These are phyloP conservation scores for Leccinum subtestaceum DNA, from an alignment of 768 basidiomycete species.

Conservation along the genomic window DNA sequence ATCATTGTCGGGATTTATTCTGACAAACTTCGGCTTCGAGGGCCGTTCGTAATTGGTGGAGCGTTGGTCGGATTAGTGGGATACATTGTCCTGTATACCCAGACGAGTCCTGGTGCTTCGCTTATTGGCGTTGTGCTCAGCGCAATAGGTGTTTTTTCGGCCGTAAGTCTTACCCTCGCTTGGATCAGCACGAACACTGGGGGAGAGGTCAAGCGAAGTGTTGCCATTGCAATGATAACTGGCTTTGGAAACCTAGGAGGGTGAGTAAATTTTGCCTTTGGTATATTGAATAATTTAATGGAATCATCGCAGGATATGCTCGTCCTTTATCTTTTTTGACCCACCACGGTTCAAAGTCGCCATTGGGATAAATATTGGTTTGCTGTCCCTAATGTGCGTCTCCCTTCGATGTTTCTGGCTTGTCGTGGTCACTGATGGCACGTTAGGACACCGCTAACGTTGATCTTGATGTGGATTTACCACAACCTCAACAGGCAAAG, in stretches of 20 bases:
- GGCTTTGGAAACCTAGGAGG: conserved; percentile 58
- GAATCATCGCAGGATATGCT: conserved; percentile 32
- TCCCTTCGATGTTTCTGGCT: conserved; percentile 5
- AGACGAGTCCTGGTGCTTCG: conserved; percentile 12
- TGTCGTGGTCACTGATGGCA: conserved; percentile 27
- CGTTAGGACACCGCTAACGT: conserved; percentile 37
- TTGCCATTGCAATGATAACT: conserved; percentile 49
- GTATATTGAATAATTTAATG: neutral
- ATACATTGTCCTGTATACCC: conserved; percentile 43
- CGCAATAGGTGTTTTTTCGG: conserved; percentile 48
- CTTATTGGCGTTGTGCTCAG: conserved; percentile 48
- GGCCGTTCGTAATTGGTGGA: conserved; percentile 46
- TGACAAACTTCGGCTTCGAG: conserved; percentile 41
- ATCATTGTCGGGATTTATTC: conserved; percentile 39
- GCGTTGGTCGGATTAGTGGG: conserved; percentile 43
- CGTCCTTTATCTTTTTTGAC: conserved; percentile 41
- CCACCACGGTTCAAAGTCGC: conserved; percentile 37
- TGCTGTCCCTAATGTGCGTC: conserved; percentile 24
- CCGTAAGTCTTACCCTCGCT: conserved; percentile 40
- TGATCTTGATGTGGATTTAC: conserved; percentile 45
- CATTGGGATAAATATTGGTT: conserved; percentile 28
- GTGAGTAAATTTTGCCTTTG: conserved; percentile 25
- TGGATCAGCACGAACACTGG: conserved; percentile 56
- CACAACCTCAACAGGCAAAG: conserved; percentile 47
- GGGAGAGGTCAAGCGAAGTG: conserved; percentile 49